A percentile compares a stretch with the other conserved stretches of the same genome.
phyloP scores from a whole-genome alignment of 164 flowering plant genomes.

The Annona squamosa region DNA sequence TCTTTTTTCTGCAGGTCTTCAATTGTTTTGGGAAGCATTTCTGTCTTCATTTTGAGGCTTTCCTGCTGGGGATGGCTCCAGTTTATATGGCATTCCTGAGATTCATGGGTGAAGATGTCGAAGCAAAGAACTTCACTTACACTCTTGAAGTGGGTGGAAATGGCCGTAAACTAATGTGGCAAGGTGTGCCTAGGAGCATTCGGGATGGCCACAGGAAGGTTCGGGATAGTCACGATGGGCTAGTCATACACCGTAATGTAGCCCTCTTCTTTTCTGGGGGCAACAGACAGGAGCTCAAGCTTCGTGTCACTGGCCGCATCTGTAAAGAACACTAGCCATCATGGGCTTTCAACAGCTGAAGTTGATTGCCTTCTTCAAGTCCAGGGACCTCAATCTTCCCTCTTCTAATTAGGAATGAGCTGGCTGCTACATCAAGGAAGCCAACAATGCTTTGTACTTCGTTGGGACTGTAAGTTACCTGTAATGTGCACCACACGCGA shows the following conservation, averaged over 20 bases:
- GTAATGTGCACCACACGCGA: no score
- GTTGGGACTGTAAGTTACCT: no score
- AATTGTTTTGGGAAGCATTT: constrained; percentile 52
- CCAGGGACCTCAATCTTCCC: background rate
- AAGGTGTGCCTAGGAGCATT: constrained; percentile 63
- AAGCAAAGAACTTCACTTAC: constrained; percentile 52
- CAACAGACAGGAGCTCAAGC: constrained; percentile 48
- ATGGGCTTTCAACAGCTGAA: constrained; percentile 44
- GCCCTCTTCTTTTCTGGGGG: constrained; percentile 54
- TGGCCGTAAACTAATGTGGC: constrained; percentile 56
- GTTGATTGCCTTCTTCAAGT: background rate
- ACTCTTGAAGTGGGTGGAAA: constrained; percentile 53
- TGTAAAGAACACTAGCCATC: constrained; percentile 43
- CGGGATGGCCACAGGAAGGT: constrained; percentile 53
- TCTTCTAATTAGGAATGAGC: no score
- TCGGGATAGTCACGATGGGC: constrained; percentile 59
- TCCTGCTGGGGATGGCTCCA: constrained; percentile 47
- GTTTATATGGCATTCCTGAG: constrained; percentile 68
- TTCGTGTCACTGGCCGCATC: constrained; percentile 55
- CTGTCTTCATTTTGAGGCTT: constrained; percentile 68
- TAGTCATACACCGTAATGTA: constrained; percentile 48
- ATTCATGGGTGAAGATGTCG: constrained; percentile 64
- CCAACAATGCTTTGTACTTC: no score
- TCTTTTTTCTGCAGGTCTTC: constrained; percentile 43
- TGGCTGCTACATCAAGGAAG: no score